A percentile compares a stretch with the other conserved stretches of the same genome.
Conservation (phyloP, 2,329 filamentous ascomycete species). For the Xylariaceae sp. region DNA sequence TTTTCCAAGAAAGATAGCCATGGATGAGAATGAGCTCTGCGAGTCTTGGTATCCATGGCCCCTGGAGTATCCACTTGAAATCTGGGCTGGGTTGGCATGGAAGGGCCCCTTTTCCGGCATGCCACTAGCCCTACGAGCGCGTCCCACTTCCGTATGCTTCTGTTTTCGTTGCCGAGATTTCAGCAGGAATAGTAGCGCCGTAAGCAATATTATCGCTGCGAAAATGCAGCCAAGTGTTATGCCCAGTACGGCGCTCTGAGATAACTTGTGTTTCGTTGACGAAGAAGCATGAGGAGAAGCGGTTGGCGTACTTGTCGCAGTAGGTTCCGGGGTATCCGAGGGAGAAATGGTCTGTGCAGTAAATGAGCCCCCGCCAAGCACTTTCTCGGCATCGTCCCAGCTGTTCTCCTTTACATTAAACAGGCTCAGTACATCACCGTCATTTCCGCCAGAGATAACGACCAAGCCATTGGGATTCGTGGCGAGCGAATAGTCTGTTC, state of each 20-base stretch:
- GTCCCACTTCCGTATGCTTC: constrained; percentile 44
- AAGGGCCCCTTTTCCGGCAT: constrained; percentile 50
- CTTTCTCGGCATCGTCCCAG: constrained; percentile 67
- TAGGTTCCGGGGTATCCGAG: not conserved
- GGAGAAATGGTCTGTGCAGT: constrained; percentile 31
- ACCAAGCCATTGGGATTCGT: constrained; percentile 61
- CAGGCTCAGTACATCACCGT: constrained; percentile 62
- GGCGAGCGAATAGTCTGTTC: constrained; percentile 68
- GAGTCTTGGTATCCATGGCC: constrained; percentile 51
- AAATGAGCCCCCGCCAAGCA: constrained; percentile 49
- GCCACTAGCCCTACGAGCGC: constrained; percentile 40
- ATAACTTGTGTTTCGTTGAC: constrained; percentile 22
- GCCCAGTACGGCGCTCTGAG: constrained; percentile 63
- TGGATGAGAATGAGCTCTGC: constrained; percentile 55
- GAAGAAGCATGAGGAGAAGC: constrained; percentile 17
- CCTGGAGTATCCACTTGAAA: constrained; percentile 41
- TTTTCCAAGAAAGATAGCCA: constrained; percentile 63
- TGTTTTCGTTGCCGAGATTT: constrained; percentile 55
- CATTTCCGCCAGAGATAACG: constrained; percentile 72
- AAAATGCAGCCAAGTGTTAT: constrained; percentile 78
- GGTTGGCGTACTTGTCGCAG: constrained; percentile 12
- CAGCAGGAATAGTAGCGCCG: constrained; percentile 64
- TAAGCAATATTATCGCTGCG: constrained; percentile 65
- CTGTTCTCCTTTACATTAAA: constrained; percentile 71
- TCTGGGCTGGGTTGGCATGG: constrained; percentile 36